phyloP scores from a whole-genome alignment of 2,329 filamentous ascomycete species.

The Neonectria neomacrospora region DNA sequence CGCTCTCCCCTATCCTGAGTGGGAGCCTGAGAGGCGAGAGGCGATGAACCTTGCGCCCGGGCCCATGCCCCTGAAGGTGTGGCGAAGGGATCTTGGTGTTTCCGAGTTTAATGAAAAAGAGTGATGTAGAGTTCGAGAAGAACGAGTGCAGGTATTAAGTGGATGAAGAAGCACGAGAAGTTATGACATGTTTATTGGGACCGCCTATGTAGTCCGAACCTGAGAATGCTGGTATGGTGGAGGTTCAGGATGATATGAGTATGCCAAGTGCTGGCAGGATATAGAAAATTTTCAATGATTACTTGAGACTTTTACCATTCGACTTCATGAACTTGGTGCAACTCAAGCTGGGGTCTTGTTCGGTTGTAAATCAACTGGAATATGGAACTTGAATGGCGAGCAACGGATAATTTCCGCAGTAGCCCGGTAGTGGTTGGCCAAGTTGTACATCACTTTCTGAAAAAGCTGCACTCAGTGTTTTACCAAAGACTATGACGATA shows the following conservation, averaged over 20 bases:
- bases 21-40: constrained; percentile 35
- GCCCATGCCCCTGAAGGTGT: constrained; percentile 40
- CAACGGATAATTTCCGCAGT: too few species aligned
- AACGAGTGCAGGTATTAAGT: neutral
- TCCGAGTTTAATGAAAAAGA: constrained; percentile 25
- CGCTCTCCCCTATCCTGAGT: constrained; percentile 37
- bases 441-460: neutral
- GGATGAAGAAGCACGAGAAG: neutral
- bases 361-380: neutral
- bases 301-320: neutral
- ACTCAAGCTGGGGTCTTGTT: neutral
- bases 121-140: neutral
- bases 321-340: neutral
- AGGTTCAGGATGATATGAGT: neutral
- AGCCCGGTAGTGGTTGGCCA: too few species aligned
- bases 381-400: too few species aligned
- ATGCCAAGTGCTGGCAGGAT: constrained; percentile 1
- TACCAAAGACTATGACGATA: neutral
- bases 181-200: neutral
- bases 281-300: neutral
- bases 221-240: neutral
- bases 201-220: neutral
- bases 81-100: constrained; percentile 33
- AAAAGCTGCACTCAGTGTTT: neutral
- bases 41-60: constrained; percentile 38